Evolutionary conservation across 495 filamentous ascomycete genomes (phyloP), one percentile per base, ranked within the genome.

Genomic region (Penicillium malachiteum): DNA sequence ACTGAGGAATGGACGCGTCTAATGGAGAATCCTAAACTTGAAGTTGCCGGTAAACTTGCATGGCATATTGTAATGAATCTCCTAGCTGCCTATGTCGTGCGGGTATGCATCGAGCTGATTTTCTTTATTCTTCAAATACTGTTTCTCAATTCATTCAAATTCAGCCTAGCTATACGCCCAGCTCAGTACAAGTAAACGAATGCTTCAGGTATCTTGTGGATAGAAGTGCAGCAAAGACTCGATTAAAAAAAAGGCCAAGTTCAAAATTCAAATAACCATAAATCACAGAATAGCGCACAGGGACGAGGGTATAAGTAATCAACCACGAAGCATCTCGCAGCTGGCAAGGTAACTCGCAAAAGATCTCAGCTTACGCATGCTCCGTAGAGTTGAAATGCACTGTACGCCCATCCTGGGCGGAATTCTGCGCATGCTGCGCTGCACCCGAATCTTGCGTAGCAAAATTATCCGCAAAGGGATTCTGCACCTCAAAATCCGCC

Each of bases 381-480:
- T 64, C 66, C 30, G 51, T 42, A 37, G 60, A 33, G 33, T 52
- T 40, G 26, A 48, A 26, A 32, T 40, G 56, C 26, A 58, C 58
- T 12, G 39, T 55, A 16, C 48, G 42, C 16, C 33, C 38, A 9
- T 30, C 16, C 18, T 48, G 16, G 3, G 30, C 34, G 30, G 50
- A 39, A 44, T 38, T 45, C 12, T 11, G 21, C 17, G 33, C 55
- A 38, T 46, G 42, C 35, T 61, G 55, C 34, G 62, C 61, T 32
- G 48, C 43, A 26, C 59, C 52, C 34, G 49, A 53, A 5, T 64
- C 50, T 42, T 62, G 52, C 31, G 65, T 59, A 16, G 52, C 68
- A 60, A 60, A 65, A 35, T 62, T 65, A 57, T 78, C 76, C 4
- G 74, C 76, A 40, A 77, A 78, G 5, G 76, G 76, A 43, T 78